A percentile compares a stretch with the other conserved stretches of the same genome.
These are phyloP conservation scores for Lathyrus tuberosus DNA, from an alignment of 306 rosid species.

Conservation along the genomic window DNA sequence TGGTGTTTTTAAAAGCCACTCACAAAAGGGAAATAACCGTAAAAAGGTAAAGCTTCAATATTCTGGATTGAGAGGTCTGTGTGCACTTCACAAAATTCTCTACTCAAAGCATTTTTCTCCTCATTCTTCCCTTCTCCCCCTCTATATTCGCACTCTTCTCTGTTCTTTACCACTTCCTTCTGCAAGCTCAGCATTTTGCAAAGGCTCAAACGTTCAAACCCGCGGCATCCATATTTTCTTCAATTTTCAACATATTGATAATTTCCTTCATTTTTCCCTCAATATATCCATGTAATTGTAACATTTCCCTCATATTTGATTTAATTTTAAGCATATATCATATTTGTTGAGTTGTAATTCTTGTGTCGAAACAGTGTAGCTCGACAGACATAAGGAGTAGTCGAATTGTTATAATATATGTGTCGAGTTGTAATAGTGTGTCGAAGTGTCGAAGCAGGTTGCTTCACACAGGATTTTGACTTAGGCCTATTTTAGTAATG, in stretches of 20 bases:
- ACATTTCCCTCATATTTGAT: background rate
- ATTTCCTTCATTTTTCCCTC: constrained; percentile 5
- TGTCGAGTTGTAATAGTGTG: too few species aligned
- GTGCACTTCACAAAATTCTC: background rate
- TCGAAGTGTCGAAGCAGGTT: too few species aligned
- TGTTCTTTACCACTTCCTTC: background rate
- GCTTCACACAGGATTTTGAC: too few species aligned
- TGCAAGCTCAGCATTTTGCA: background rate
- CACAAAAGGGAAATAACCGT: background rate
- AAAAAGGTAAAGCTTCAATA: background rate
- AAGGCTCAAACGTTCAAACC: background rate
- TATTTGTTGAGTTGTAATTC: too few species aligned
- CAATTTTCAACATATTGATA: background rate
- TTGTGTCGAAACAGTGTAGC: too few species aligned
- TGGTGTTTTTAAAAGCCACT: constrained; percentile 32
- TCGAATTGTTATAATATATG: too few species aligned
- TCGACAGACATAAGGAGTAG: too few species aligned
- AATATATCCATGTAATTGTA: constrained; percentile 10
- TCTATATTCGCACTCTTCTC: constrained; percentile 2
- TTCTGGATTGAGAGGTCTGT: constrained; percentile 10
- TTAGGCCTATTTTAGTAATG: too few species aligned
- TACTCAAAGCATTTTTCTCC: background rate
- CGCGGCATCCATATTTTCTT: background rate
- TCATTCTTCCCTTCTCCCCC: constrained; percentile 1
- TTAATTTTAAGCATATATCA: background rate